Base-by-base conservation (phyloP, 441 rosid genomes). In the Mallotus japonicus region DNA sequence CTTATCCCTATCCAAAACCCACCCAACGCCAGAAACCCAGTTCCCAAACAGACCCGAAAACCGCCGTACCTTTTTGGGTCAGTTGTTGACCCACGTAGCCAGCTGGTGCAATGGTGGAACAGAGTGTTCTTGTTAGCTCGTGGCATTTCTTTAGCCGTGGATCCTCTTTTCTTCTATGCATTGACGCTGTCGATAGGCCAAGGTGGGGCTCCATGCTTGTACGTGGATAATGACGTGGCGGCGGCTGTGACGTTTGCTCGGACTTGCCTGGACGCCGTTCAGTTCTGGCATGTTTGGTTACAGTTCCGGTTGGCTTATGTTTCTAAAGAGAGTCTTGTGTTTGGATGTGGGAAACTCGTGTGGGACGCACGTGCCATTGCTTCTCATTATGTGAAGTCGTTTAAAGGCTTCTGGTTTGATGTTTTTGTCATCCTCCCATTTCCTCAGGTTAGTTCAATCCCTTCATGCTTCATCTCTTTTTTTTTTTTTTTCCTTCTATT, bases 321-420 rank as follows among this genome's bases (percentile, higher is more conserved):
- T 68, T 87, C 92, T 0, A 80, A 75, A 44, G 90, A 87, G 85
- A 85, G 92, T 0, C 83, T 89, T n/a, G 97, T 92, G 0, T 77
- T 87, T 16, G 97, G 97, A 11, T 85, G 91, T 12, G 92, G 97
- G 47, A 88, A 90, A 75, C 94, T 92, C 78, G 92, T 86, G 84
- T 89, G 96, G 97, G 90, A 89, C 83, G 87, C 91, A 71, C 85
- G 87, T 69, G 87, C 90, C 22, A 84, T 90, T 74, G 90, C 88
- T 40, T 69, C 78, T 0, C 90, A 87, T 73, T 90, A 90, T 51
- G 77, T 83, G 6, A 77, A 85, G 42, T 88, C 95, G 1, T 69
- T 89, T 15, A 83, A 75, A 60, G 92, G 93, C 15, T 85, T 92
- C 73, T 90, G 93, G 93, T 79, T 92, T 47, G 97, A 92, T 56